Percentiles rank a stretch among this genome's conserved stretches.
Conservation (phyloP, 73 alveolate genomes). For the Stentor roeselii region DNA sequence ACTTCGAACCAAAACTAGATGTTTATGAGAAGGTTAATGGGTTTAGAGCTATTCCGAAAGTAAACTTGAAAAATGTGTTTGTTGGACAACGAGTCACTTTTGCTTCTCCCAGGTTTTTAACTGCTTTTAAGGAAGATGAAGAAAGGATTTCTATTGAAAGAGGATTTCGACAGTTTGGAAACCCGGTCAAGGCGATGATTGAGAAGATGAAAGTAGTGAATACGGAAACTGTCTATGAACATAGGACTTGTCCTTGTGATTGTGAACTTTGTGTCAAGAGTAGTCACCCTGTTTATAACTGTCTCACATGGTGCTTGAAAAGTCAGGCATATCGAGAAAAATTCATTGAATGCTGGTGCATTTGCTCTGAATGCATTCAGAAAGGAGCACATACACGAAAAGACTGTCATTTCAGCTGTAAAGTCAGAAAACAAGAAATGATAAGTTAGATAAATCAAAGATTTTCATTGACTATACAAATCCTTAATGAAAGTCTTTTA, state of each 20-base stretch:
- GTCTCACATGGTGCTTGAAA: neutral
- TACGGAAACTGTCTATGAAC: neutral
- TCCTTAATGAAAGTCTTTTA: no score
- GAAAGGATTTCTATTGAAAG: neutral
- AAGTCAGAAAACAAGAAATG: conserved; percentile 15
- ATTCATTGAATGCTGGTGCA: conserved; percentile 8
- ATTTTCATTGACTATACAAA: no score
- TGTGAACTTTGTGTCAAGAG: neutral
- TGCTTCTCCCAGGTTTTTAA: conserved; percentile 19
- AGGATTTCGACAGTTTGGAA: conserved; percentile 20
- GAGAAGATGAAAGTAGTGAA: neutral
- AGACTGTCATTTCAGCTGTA: neutral
- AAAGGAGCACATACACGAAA: conserved; percentile 17
- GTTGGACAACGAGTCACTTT: conserved; percentile 13
- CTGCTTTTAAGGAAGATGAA: neutral
- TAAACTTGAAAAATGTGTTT: neutral
- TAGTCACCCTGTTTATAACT: neutral
- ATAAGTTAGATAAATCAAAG: no score
- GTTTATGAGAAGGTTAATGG: conserved; percentile 21
- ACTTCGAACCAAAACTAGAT: neutral
- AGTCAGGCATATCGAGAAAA: neutral
- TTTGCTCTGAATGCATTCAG: conserved; percentile 12
- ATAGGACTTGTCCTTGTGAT: neutral
- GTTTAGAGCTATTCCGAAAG: neutral
- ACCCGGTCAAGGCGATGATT: neutral